Base-by-base conservation (phyloP, 495 filamentous ascomycete species). In the Penicillium waksmanii region DNA sequence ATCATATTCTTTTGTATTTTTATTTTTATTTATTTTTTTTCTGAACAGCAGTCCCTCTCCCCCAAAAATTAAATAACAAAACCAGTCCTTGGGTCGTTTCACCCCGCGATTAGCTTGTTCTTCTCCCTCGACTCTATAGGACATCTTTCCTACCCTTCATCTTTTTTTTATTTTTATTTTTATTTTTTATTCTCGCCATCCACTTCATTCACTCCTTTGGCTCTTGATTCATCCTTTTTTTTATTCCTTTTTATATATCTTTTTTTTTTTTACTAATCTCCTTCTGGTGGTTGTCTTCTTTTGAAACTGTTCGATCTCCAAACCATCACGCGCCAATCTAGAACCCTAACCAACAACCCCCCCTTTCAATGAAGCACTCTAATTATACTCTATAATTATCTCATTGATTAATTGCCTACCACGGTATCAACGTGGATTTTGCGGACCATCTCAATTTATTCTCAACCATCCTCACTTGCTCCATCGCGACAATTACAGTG, bases 71-170 rank as follows among this genome's bases (percentile, higher is more conserved):
- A 44, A 55, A 58, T 36, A 58, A 61, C 52, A 63, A 63, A 73
- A 63, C 44, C 51, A 62, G 54, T 52, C 58, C 36, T 57, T 59
- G 55, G 56, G 65, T 61, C 66, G 67, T 74, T 73, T 74, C 72
- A 74, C 72, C 72, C 71, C 72, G 66, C 72, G 70, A 73, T 74
- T 73, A 73, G 72, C 70, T 68, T 66, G 63, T 43, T 51, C 42
- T 18, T 64, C 62, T 27, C 69, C 55, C 60, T 66, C 59, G 49
- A 51, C 56, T 69, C 66, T 69, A 67, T 69, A 67, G 58, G 55
- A 62, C 55, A 53, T 65, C 54, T 57, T 56, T 40, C 33, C 17
- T 55, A 56, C 56, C 56, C 63, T 62, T 56, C 56, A 58, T 55
- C 60, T 62, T 42, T 48, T 9, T 52, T 40, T 51, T 53, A 42